phyloP scores from a whole-genome alignment of 345 rosid species.

The Pugionium dolabratum region DNA sequence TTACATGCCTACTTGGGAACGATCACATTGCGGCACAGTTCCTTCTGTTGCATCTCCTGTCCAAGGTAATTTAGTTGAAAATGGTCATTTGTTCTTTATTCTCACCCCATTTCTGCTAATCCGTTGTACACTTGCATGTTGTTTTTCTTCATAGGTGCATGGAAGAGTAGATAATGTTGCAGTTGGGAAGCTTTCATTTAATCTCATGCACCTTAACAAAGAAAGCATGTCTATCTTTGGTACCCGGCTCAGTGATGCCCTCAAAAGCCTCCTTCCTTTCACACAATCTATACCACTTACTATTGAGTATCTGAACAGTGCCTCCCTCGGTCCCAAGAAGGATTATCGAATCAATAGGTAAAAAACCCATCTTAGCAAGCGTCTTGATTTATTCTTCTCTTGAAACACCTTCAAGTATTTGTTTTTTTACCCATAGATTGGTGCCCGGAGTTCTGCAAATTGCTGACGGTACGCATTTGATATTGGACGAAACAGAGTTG shows the following conservation, averaged over 20 bases:
- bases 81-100: conserved; percentile 1
- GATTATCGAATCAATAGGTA: conserved; percentile 79
- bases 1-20: conserved; percentile 71
- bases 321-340: conserved; percentile 74
- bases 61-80: conserved; percentile 48
- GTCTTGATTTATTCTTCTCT: not conserved
- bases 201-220: conserved; percentile 63
- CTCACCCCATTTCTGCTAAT: conserved; percentile 7
- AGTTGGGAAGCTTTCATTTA: conserved; percentile 88
- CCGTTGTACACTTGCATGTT: conserved; percentile 7
- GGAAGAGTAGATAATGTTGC: conserved; percentile 75
- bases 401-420: not conserved
- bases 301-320: conserved; percentile 64
- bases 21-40: conserved; percentile 75
- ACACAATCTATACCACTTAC: conserved; percentile 64
- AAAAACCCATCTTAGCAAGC: conserved; percentile 5
- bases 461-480: conserved; percentile 78
- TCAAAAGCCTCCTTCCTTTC: conserved; percentile 72
- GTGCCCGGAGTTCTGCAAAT: conserved; percentile 71
- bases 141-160: conserved; percentile 55
- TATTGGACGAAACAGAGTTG: conserved; percentile 75
- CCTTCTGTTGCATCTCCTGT: conserved; percentile 77
- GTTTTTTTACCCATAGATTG: conserved; percentile 50
- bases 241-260: conserved; percentile 44
- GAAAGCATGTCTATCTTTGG: conserved; percentile 71